These are phyloP conservation scores for Candida sanyiensis DNA, from an alignment of 805 yeast species.

Conservation along the genomic window DNA sequence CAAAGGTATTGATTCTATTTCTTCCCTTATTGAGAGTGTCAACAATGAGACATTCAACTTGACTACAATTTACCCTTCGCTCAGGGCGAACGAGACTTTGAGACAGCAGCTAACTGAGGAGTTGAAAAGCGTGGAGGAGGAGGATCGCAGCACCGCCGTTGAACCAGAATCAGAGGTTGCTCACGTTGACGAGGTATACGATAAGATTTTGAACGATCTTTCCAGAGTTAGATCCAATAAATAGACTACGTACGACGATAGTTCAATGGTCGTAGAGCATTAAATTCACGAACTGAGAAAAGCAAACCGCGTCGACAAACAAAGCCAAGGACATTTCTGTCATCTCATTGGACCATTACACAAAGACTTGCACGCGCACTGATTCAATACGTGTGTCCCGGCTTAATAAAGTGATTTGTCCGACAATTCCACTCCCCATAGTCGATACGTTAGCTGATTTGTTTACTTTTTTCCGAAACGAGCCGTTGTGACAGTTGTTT, in stretches of 20 bases:
- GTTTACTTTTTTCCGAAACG: conserved; percentile 19
- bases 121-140: conserved; percentile 2
- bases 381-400: too few species aligned
- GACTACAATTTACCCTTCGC: conserved; percentile 40
- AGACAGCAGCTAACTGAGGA: neutral
- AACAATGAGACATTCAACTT: conserved; percentile 47
- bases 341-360: too few species aligned
- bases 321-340: too few species aligned
- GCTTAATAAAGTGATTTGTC: too few species aligned
- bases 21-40: conserved; percentile 61
- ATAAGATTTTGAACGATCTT: conserved; percentile 62
- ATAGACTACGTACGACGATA: conserved; percentile 7
- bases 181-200: conserved; percentile 69
- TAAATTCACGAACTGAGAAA: too few species aligned
- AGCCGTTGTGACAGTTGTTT: conserved; percentile 9
- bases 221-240: conserved; percentile 56
- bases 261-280: too few species aligned
- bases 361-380: too few species aligned
- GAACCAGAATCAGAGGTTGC: conserved; percentile 5
- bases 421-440: too few species aligned
- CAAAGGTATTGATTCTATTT: conserved; percentile 66
- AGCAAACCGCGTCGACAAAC: too few species aligned
- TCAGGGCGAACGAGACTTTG: conserved; percentile 11
- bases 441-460: too few species aligned
- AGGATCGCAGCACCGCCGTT: conserved; percentile 1